Conservation (phyloP, 306 rosid genomes). For the Prunus mume region DNA sequence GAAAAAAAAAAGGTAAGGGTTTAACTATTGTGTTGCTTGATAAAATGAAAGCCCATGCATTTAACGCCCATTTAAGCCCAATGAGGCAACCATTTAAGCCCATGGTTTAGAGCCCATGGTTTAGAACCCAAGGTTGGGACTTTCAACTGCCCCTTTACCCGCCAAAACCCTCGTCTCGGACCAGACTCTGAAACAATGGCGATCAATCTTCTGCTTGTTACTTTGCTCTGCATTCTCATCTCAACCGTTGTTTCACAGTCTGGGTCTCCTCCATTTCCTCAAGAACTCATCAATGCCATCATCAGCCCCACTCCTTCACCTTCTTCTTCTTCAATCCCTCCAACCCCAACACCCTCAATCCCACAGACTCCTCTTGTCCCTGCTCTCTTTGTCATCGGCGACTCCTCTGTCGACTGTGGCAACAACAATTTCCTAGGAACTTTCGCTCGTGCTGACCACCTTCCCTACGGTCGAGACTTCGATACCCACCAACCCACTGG, state of each 20-base stretch:
- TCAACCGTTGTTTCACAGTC: constrained; percentile 21
- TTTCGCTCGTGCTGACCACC: constrained; percentile 73
- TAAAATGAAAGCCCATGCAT: no score
- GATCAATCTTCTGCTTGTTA: background rate
- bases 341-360: background rate
- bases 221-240: constrained; percentile 18
- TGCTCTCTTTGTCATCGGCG: constrained; percentile 74
- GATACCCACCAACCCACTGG: constrained; percentile 81
- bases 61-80: no score
- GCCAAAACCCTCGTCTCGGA: no score
- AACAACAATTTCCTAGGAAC: constrained; percentile 80
- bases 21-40: no score
- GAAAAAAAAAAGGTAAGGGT: no score
- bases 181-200: no score
- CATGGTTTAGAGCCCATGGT: no score
- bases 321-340: constrained; percentile 21
- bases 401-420: constrained; percentile 84
- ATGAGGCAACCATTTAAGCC: no score
- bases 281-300: background rate
- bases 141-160: no score
- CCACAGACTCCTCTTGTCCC: constrained; percentile 44
- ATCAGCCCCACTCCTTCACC: constrained; percentile 21
- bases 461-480: constrained; percentile 81
- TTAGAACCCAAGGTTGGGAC: no score
- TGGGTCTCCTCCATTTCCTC: constrained; percentile 18